Conservation (phyloP, 306 rosid species). For the Prosopis cineraria region DNA sequence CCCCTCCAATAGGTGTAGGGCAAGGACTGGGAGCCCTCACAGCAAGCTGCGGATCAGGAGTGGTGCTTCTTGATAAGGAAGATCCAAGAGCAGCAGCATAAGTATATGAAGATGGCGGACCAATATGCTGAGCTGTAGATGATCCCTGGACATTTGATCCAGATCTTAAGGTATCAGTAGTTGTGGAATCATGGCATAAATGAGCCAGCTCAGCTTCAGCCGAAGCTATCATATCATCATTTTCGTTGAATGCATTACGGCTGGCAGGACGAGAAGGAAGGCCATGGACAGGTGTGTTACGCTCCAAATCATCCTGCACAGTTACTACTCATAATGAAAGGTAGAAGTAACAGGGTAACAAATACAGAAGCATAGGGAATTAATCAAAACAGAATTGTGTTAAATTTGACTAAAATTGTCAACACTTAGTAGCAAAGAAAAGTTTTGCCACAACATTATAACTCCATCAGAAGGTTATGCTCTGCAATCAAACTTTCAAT, state of each 20-base stretch:
- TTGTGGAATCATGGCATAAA: constrained; percentile 49
- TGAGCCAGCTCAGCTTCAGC: constrained; percentile 69
- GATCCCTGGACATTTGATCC: constrained; percentile 67
- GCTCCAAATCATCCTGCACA: constrained; percentile 89
- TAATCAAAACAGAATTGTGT: not conserved
- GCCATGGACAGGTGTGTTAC: constrained; percentile 52
- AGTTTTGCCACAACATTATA: not conserved
- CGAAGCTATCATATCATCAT: constrained; percentile 56
- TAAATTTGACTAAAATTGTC: not conserved
- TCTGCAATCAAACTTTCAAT: not conserved
- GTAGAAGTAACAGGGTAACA: not conserved
- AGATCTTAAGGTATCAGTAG: constrained; percentile 53
- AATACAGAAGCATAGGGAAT: constrained; percentile 5
- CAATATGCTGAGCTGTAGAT: constrained; percentile 65
- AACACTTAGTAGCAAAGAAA: not conserved
- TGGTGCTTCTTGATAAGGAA: constrained; percentile 86
- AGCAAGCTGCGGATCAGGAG: constrained; percentile 88
- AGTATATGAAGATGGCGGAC: constrained; percentile 60
- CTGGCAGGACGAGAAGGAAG: constrained; percentile 90
- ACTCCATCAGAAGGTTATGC: not conserved
- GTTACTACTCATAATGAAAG: constrained; percentile 16
- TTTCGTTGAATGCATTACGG: constrained; percentile 84
- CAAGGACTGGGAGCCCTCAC: constrained; percentile 98
- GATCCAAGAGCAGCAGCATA: constrained; percentile 92
- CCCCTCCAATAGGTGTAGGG: constrained; percentile 86